Evolutionary conservation across 169 alveolate species (phyloP), one percentile per base, ranked within the genome.

Genomic region (Plasmodium blacklocki): DNA sequence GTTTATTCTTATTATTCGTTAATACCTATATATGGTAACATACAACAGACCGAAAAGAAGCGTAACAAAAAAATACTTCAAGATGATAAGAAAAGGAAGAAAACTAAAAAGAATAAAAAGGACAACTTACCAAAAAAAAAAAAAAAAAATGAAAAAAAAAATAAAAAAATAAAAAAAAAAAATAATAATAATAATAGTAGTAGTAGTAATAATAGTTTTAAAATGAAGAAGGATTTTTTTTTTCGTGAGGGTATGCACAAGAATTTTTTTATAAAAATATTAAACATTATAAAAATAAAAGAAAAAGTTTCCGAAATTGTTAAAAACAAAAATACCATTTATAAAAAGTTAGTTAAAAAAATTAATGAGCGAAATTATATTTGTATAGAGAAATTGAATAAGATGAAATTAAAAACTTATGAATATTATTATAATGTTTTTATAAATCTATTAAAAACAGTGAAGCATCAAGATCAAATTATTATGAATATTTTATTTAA

Each of bases 231-330:
- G 2, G 39, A 21, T 32, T 49, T 19, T 19, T 59, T 54, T 43
- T 56, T 49, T 19, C 59, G 1, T 63, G 8, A 14, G 9, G 47
- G 47, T 62, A 12, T 68, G 9, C 29, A 83, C 39, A 67, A 56
- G 11, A 68, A 68, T 32, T 14, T n/a, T 9, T 19, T 83, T 18
- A 49, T 83, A 60, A 83, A 83, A 83, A 68, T 58, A 11, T 49
- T 83, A 68, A 83, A 83, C 58, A 49, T 67, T 19, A 73, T 68
- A 60, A 59, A 59, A 68, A 68, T 83, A 68, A 83, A 72, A 49
- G 29, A 23, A 5, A 68, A 83, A 47, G 14, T 83, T 15, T 15
- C 43, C 2, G 59, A 70, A 12, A 70, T 83, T 49, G 43, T 60
- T 60, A 83, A 49, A 73, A 67, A 54, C 9, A 83, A 62, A 83